Conservation (phyloP, 345 rosid genomes). For the Camelina hispida region DNA sequence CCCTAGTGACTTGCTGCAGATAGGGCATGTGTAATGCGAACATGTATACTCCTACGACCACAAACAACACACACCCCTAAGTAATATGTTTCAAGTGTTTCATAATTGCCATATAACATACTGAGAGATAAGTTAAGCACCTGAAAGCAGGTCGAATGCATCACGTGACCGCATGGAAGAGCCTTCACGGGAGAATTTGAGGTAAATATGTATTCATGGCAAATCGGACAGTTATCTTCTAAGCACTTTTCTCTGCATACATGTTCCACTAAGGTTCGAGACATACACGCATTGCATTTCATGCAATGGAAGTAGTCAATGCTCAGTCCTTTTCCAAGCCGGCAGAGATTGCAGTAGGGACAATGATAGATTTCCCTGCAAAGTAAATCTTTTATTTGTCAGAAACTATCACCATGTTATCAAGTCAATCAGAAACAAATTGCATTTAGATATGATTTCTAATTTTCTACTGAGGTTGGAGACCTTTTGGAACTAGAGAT, state of each 20-base stretch:
- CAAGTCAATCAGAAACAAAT: no score
- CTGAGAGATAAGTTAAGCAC: slow-evolving; percentile 40
- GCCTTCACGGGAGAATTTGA: slow-evolving; percentile 69
- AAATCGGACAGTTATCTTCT: slow-evolving; percentile 87
- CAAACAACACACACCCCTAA: slow-evolving; percentile 24
- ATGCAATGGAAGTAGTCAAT: slow-evolving; percentile 85
- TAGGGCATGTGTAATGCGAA: slow-evolving; percentile 75
- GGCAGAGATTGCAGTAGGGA: slow-evolving; percentile 84
- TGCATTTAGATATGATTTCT: background rate
- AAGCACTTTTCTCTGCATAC: slow-evolving; percentile 69
- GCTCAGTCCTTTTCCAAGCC: slow-evolving; percentile 85
- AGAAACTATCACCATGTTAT: no score
- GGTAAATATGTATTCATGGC: slow-evolving; percentile 77
- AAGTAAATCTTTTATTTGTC: background rate
- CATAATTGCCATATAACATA: background rate
- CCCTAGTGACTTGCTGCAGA: slow-evolving; percentile 94
- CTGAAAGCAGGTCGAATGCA: slow-evolving; percentile 90
- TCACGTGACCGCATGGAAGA: slow-evolving; percentile 86
- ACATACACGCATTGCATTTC: slow-evolving; percentile 92
- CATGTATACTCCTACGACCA: slow-evolving; percentile 73
- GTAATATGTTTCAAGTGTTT: slow-evolving; percentile 10
- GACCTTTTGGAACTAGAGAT: background rate
- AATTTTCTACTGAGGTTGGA: background rate
- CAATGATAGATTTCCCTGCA: slow-evolving; percentile 91
- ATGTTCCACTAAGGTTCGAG: slow-evolving; percentile 56